phyloP scores from a whole-genome alignment of 768 basidiomycete species.

The Suillus hirtellus region DNA sequence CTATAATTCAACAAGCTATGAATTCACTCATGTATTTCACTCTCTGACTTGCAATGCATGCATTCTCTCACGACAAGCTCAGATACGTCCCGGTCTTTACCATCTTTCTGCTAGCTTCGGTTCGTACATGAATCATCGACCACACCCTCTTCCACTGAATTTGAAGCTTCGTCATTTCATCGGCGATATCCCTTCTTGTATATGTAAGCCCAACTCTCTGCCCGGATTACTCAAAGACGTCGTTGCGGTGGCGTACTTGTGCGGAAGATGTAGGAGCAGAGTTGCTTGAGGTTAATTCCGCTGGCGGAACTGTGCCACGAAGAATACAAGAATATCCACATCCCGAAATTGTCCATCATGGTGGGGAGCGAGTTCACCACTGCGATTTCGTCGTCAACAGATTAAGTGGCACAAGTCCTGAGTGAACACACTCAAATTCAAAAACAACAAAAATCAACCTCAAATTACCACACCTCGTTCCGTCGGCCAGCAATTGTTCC shows the following conservation, averaged over 20 bases:
- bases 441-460: neutral
- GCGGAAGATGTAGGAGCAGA: neutral
- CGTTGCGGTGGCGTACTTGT: conserved; percentile 9
- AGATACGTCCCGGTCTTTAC: neutral
- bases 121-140: conserved; percentile 5
- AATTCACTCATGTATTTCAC: neutral
- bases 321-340: neutral
- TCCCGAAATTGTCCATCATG: neutral
- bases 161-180: conserved; percentile 1
- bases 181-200: conserved; percentile 3
- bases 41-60: neutral
- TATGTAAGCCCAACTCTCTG: conserved; percentile 6
- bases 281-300: neutral
- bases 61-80: neutral
- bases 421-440: neutral
- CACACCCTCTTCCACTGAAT: neutral
- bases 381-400: neutral
- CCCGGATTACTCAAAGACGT: conserved; percentile 9
- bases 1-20: neutral
- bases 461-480: neutral
- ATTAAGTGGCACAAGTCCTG: neutral
- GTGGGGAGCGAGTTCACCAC: neutral
- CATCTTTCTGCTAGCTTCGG: conserved; percentile 8
- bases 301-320: neutral
- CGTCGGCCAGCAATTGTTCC: neutral